These are phyloP conservation scores for Macrolepiota dolichaula DNA, from an alignment of 768 basidiomycete species.

Conservation along the genomic window DNA sequence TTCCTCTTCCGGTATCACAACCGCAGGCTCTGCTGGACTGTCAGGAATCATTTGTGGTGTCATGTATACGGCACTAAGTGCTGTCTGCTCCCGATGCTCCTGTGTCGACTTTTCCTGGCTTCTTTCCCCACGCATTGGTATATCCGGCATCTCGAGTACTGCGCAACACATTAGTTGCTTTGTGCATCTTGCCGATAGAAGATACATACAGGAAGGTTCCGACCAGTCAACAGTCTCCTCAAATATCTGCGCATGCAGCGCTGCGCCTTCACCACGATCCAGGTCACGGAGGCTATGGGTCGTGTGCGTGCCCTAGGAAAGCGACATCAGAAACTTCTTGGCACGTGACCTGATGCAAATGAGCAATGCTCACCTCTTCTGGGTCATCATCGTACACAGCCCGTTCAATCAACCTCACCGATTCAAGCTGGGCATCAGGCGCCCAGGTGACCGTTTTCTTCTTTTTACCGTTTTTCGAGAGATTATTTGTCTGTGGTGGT, in stretches of 20 bases:
- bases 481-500: conserved; percentile 28
- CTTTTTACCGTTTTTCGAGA: conserved; percentile 49
- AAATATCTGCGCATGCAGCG: conserved; percentile 77
- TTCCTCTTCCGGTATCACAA: conserved; percentile 63
- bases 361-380: conserved; percentile 70
- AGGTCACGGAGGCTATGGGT: conserved; percentile 77
- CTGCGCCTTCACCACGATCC: conserved; percentile 85
- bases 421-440: conserved; percentile 68
- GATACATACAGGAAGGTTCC: conserved; percentile 73
- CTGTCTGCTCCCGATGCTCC: conserved; percentile 76
- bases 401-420: conserved; percentile 76
- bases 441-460: conserved; percentile 82
- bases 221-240: conserved; percentile 87
- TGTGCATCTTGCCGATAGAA: conserved; percentile 13
- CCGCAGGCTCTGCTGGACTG: conserved; percentile 66
- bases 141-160: conserved; percentile 67
- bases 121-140: conserved; percentile 53
- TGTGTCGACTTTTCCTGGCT: conserved; percentile 70
- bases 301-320: conserved; percentile 67
- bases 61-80: conserved; percentile 74
- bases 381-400: conserved; percentile 90
- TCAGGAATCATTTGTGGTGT: conserved; percentile 70
- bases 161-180: conserved; percentile 17
- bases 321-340: conserved; percentile 26
- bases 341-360: conserved; percentile 26